phyloP scores from a whole-genome alignment of 2,329 filamentous ascomycete genomes.

The Talaromyces sp. region DNA sequence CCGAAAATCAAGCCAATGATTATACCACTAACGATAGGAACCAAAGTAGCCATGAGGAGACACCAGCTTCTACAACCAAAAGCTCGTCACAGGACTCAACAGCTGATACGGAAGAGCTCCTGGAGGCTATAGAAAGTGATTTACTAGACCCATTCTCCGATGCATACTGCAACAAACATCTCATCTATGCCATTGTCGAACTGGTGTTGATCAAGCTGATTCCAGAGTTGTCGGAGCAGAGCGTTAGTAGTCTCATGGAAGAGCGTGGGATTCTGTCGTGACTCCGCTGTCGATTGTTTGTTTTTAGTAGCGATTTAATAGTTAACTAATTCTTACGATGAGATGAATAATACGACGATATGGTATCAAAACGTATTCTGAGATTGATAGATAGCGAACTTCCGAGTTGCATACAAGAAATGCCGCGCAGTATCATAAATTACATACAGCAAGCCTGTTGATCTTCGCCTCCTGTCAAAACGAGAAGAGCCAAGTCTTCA shows the following conservation, averaged over 20 bases:
- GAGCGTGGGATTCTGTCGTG: slow-evolving; percentile 57
- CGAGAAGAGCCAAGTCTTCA: not conserved
- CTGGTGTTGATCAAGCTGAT: slow-evolving; percentile 76
- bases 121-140: slow-evolving; percentile 60
- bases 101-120: slow-evolving; percentile 46
- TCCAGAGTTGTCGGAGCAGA: slow-evolving; percentile 75
- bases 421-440: slow-evolving; percentile 10
- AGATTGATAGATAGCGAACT: not conserved
- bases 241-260: slow-evolving; percentile 69
- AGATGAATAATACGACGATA: not conserved
- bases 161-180: slow-evolving; percentile 86
- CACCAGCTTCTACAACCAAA: slow-evolving; percentile 15
- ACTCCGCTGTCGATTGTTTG: not conserved
- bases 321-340: not conserved
- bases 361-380: not conserved
- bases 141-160: slow-evolving; percentile 75
- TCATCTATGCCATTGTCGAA: slow-evolving; percentile 81
- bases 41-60: not conserved
- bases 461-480: not conserved
- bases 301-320: not conserved
- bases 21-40: slow-evolving; percentile 13
- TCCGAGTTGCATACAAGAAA: not conserved
- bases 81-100: not conserved
- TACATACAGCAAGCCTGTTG: not conserved
- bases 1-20: slow-evolving; percentile 20